A percentile compares a stretch with the other conserved stretches of the same genome.
These are phyloP conservation scores for Silene vulgaris DNA, from an alignment of 179 eudicot species.

Conservation along the genomic window DNA sequence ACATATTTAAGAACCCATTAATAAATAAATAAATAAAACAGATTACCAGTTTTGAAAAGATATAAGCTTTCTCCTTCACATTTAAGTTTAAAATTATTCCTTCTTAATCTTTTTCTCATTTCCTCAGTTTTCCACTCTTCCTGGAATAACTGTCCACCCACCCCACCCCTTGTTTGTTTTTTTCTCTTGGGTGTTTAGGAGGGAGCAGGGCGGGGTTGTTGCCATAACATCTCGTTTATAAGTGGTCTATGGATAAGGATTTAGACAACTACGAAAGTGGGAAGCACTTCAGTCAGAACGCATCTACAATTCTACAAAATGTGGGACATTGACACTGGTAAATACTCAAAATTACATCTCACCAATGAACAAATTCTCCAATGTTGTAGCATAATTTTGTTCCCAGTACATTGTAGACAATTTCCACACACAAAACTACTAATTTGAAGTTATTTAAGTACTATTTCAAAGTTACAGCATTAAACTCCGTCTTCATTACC, in stretches of 20 bases:
- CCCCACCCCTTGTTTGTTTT: not conserved
- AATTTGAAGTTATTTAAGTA: not conserved
- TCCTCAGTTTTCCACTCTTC: not conserved
- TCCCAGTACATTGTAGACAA: not conserved
- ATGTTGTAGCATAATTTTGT: not conserved
- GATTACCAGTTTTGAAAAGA: not conserved
- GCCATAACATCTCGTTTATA: no score
- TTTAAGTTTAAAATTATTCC: not conserved
- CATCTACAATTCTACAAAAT: no score
- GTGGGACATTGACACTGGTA: no score
- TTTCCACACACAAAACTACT: not conserved
- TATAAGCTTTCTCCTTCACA: conserved; percentile 3
- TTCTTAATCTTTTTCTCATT: not conserved
- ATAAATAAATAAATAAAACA: not conserved
- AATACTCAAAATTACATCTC: not conserved
- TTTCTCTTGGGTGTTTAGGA: not conserved
- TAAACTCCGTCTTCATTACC: not conserved
- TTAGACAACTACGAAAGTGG: no score
- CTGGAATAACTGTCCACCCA: not conserved
- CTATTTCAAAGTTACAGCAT: not conserved
- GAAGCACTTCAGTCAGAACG: no score
- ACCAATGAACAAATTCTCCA: not conserved
- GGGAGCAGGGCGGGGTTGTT: not conserved
- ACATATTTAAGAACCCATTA: not conserved
- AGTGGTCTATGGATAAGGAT: no score